These are phyloP conservation scores for Sambucus nigra DNA, from an alignment of 129 eudicot genomes.

Conservation along the genomic window DNA sequence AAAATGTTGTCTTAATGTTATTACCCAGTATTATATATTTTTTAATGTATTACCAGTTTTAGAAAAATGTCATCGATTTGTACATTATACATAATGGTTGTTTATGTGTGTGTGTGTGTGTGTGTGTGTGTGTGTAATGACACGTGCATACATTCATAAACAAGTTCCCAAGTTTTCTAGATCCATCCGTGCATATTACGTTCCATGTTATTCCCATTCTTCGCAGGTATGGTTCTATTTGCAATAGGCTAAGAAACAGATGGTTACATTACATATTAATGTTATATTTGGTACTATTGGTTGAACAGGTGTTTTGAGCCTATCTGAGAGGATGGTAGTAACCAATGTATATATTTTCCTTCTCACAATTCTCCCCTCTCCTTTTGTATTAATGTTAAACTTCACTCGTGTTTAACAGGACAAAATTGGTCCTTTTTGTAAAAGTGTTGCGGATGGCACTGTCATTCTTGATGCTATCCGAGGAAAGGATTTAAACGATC, in stretches of 20 bases:
- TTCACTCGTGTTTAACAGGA: conserved; percentile 32
- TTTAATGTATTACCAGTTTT: too few relatives aligned
- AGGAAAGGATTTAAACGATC: conserved; percentile 74
- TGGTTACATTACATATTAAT: conserved; percentile 82
- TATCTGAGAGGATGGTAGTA: conserved; percentile 85
- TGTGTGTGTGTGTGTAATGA: too few relatives aligned
- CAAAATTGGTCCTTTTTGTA: conserved; percentile 86
- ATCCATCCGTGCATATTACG: too few relatives aligned
- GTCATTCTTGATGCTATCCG: conserved; percentile 59
- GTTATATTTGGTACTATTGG: conserved; percentile 93
- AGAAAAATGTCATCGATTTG: too few relatives aligned
- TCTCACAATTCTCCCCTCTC: neutral
- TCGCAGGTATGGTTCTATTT: conserved; percentile 74
- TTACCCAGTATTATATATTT: too few relatives aligned
- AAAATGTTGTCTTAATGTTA: too few relatives aligned
- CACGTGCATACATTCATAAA: too few relatives aligned
- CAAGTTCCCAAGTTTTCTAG: too few relatives aligned
- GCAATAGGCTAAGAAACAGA: conserved; percentile 96
- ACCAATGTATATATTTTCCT: neutral
- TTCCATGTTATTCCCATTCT: too few relatives aligned
- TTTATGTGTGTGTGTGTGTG: too few relatives aligned
- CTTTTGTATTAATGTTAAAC: neutral
- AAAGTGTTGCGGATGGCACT: conserved; percentile 79
- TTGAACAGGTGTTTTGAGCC: conserved; percentile 87
- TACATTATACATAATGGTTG: too few relatives aligned